Conservation (phyloP, 1,139 yeast species). For the Martiniozyma asiatica region DNA sequence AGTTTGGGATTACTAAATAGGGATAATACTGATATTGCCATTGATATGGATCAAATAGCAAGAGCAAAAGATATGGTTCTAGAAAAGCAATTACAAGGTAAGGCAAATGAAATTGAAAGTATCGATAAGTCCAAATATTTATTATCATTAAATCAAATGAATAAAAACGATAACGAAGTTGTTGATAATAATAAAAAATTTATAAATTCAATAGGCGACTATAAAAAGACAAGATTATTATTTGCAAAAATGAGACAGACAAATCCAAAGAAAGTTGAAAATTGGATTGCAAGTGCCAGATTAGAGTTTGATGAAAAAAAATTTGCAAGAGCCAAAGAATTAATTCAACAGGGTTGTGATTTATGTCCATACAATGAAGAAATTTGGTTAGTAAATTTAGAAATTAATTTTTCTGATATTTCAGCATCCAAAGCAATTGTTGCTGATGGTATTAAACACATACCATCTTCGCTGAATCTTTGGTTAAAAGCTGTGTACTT, state of each 20-base stretch:
- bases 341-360: conserved; percentile 64
- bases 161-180: conserved; percentile 9
- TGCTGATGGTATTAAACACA: conserved; percentile 51
- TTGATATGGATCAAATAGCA: conserved; percentile 37
- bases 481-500: conserved; percentile 66
- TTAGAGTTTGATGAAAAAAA: conserved; percentile 60
- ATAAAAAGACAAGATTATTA: conserved; percentile 46
- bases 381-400: conserved; percentile 72
- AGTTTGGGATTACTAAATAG: conserved; percentile 25
- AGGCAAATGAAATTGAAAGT: conserved; percentile 9
- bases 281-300: conserved; percentile 85
- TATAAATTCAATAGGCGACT: conserved; percentile 37
- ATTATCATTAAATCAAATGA: conserved; percentile 7
- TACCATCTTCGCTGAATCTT: conserved; percentile 43
- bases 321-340: conserved; percentile 40
- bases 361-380: conserved; percentile 56
- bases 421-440: conserved; percentile 42
- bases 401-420: conserved; percentile 43
- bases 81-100: conserved; percentile 34
- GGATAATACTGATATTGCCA: conserved; percentile 14
- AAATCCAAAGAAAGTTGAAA: conserved; percentile 62
- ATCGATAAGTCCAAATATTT: conserved; percentile 15
- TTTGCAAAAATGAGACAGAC: conserved; percentile 57
- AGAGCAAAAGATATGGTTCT: conserved; percentile 42
- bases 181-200: conserved; percentile 27